Evolutionary conservation across 2,329 filamentous ascomycete species (phyloP).

Genomic region (Colletotrichum sp.): DNA sequence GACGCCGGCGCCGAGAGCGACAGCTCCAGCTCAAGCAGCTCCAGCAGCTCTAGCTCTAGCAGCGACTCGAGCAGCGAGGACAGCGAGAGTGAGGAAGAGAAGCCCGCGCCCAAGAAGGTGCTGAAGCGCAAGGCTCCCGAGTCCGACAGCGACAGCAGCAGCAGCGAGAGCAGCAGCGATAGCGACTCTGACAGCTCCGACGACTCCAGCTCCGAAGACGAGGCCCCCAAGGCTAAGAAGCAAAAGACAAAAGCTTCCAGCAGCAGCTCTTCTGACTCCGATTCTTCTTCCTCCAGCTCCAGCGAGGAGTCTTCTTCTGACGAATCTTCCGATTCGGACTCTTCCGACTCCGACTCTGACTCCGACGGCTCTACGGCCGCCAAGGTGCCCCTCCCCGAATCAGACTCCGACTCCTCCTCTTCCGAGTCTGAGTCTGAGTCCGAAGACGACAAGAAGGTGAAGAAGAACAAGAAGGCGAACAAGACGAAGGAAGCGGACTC

Average conservation of each 20-base stretch:
- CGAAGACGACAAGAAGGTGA: conserved; percentile 24
- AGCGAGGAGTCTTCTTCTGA: conserved; percentile 20
- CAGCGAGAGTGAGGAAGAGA: conserved; percentile 20
- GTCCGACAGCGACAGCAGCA: conserved; percentile 25
- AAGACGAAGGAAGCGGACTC: conserved; percentile 28
- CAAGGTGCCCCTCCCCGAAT: conserved; percentile 19
- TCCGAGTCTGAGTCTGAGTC: conserved; percentile 41
- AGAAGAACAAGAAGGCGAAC: conserved; percentile 12
- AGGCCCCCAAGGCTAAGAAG: conserved; percentile 58
- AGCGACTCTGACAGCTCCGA: conserved; percentile 31
- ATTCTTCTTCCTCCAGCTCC: conserved; percentile 31
- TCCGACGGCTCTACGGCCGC: background rate
- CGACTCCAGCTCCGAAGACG: conserved; percentile 49
- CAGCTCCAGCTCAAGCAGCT: conserved; percentile 40
- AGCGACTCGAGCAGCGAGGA: conserved; percentile 29
- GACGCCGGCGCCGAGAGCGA: conserved; percentile 39
- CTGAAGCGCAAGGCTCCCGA: conserved; percentile 46
- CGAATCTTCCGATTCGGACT: conserved; percentile 38
- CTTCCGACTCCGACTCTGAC: conserved; percentile 31
- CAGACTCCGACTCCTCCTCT: conserved; percentile 42
- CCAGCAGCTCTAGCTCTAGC: conserved; percentile 36
- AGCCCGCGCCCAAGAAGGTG: conserved; percentile 24
- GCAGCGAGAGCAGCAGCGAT: conserved; percentile 32
- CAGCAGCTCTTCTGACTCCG: conserved; percentile 32
- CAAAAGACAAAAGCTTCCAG: conserved; percentile 42